Evolutionary conservation across 495 filamentous ascomycete genomes (phyloP), one percentile per base, ranked within the genome.

Genomic region (Zalerion maritima): DNA sequence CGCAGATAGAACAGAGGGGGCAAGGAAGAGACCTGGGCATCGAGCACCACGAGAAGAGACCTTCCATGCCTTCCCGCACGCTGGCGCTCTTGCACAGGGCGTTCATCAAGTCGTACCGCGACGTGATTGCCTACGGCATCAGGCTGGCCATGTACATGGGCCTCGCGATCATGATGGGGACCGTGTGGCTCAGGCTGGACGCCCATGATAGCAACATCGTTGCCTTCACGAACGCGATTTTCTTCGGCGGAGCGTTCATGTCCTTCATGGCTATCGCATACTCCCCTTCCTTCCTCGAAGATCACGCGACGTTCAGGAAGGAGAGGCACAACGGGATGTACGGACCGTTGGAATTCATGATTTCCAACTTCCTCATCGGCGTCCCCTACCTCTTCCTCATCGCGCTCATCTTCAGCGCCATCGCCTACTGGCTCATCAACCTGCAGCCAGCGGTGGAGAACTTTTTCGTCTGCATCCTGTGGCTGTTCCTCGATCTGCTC

Each of bases 191-290:
- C 13, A 68, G 81, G 5, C 57, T 89, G 1, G 48, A 60, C 8
- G 57, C 71, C 1, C 44, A 60, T 3, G 79, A 89, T 41, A 54
- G 58, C 5, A 67, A 70, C 32, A 86, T 89, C 38, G 71, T 81
- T 34, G 71, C 81, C 3, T 75, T 81, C 43, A 79, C 70, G 45
- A 89, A 87, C 39, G 76, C 75, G 21, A 82, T 89, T 36, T 71
- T 81, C 68, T 85, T 81, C 47, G 79, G 81, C 10, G 72, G 65
- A 0, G 81, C 81, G 0, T 89, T 89, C 58, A 83, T 89, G 78
- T 80, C 73, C 20, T 89, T 89, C 63, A 89, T 89, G 81, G 81
- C 81, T 1, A 76, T 81, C 0, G 81, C 81, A 5, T 87, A 86
- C 45, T 73, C 82, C 5, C 81, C 81, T 0, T 64, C 76, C n/a